Percentiles rank a stretch among this genome's conserved stretches.
These are phyloP conservation scores for Alternaria infectoria DNA, from an alignment of 2,329 filamentous ascomycete genomes.

Conservation along the genomic window DNA sequence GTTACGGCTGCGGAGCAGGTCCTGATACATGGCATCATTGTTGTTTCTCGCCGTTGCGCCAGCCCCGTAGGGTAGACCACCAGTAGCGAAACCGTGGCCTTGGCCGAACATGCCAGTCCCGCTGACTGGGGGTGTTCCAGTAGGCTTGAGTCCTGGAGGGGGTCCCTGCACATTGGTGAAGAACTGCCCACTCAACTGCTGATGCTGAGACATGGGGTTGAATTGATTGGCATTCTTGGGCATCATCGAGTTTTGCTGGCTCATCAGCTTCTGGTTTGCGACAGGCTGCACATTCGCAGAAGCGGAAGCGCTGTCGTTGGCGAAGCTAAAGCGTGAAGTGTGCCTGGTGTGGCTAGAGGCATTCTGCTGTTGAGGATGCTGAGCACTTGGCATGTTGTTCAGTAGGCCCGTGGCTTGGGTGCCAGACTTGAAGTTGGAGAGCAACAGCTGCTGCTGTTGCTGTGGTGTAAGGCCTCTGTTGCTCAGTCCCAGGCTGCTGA, in stretches of 20 bases:
- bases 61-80: conserved; percentile 66
- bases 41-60: conserved; percentile 73
- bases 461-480: conserved; percentile 79
- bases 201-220: conserved; percentile 61
- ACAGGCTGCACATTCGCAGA: conserved; percentile 73
- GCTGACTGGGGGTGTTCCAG: conserved; percentile 85
- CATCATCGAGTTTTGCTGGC: conserved; percentile 88
- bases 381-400: conserved; percentile 55
- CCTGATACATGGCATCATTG: conserved; percentile 76
- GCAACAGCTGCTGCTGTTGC: conserved; percentile 71
- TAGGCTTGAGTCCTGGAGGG: conserved; percentile 92
- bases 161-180: conserved; percentile 89
- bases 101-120: conserved; percentile 87
- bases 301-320: conserved; percentile 71
- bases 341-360: conserved; percentile 77
- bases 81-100: conserved; percentile 79
- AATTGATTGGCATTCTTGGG: conserved; percentile 57
- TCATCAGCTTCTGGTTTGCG: conserved; percentile 81
- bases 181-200: conserved; percentile 68
- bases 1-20: conserved; percentile 73
- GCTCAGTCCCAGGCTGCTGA: conserved; percentile 57
- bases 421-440: conserved; percentile 65
- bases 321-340: conserved; percentile 86
- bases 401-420: conserved; percentile 61
- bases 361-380: conserved; percentile 55